These are phyloP conservation scores for Didymella sp. DNA, from an alignment of 2,329 filamentous ascomycete species.

Conservation along the genomic window DNA sequence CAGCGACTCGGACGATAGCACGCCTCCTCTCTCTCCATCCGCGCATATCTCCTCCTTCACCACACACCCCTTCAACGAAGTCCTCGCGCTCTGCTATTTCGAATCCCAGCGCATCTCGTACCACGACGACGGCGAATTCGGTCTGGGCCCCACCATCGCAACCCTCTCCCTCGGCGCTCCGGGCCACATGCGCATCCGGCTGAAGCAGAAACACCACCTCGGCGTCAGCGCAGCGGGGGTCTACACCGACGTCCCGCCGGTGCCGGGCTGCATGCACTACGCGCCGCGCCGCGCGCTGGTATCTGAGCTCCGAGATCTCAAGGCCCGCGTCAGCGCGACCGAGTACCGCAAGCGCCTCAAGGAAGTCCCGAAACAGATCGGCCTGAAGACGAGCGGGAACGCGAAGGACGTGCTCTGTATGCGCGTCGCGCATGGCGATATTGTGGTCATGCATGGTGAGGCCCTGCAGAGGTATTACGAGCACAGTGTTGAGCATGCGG, in stretches of 20 bases:
- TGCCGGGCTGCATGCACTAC: conserved; percentile 44
- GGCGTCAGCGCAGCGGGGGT: conserved; percentile 45
- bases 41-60: too few relatives aligned
- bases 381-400: conserved; percentile 39
- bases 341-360: conserved; percentile 39
- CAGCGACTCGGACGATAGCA: too few relatives aligned
- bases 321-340: conserved; percentile 13
- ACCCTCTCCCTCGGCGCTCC: conserved; percentile 65
- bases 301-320: conserved; percentile 33
- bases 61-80: conserved; percentile 64
- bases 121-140: conserved; percentile 71
- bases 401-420: conserved; percentile 53
- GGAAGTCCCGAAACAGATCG: conserved; percentile 49
- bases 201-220: conserved; percentile 60
- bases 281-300: conserved; percentile 44
- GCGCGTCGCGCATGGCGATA: conserved; percentile 67
- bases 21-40: too few relatives aligned
- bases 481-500: conserved; percentile 62
- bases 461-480: conserved; percentile 67
- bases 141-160: conserved; percentile 68
- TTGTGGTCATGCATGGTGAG: conserved; percentile 68
- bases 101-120: conserved; percentile 65
- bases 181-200: conserved; percentile 64
- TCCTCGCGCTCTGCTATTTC: conserved; percentile 69
- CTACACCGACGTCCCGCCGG: conserved; percentile 42